phyloP scores from a whole-genome alignment of 257 asterid genomes.

The Petunia axillaris region DNA sequence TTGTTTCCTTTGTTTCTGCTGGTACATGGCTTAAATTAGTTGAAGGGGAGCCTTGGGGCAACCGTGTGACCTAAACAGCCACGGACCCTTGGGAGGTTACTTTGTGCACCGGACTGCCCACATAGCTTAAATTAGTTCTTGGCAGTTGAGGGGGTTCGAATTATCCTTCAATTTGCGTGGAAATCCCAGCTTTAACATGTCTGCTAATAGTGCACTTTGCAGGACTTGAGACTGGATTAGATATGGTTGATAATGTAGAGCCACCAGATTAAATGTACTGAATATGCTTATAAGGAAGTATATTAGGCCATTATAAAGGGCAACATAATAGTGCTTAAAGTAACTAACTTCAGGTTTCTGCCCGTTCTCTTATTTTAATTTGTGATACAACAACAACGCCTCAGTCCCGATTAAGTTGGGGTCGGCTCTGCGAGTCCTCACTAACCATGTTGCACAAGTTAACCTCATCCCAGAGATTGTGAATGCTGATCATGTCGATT shows the following conservation, averaged over 20 bases:
- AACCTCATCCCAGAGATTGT: background rate
- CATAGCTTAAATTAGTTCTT: no score
- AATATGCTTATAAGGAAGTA: background rate
- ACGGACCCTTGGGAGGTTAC: no score
- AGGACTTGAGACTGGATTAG: background rate
- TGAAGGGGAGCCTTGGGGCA: background rate
- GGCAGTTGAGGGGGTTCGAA: background rate
- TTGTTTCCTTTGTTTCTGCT: background rate
- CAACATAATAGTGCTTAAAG: background rate
- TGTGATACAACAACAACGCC: no score
- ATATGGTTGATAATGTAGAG: background rate
- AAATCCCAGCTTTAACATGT: background rate
- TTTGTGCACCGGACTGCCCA: no score
- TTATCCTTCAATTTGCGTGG: background rate
- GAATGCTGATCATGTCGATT: background rate
- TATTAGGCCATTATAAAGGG: background rate
- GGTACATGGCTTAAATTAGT: background rate
- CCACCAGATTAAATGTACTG: background rate
- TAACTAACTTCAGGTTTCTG: background rate
- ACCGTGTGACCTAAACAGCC: no score
- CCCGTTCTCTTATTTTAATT: background rate
- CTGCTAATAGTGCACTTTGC: background rate
- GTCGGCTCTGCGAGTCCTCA: no score
- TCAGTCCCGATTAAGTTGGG: no score
- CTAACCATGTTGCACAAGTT: no score